Conservation (phyloP, 2,329 filamentous ascomycete genomes). For the Nakataea oryzae region DNA sequence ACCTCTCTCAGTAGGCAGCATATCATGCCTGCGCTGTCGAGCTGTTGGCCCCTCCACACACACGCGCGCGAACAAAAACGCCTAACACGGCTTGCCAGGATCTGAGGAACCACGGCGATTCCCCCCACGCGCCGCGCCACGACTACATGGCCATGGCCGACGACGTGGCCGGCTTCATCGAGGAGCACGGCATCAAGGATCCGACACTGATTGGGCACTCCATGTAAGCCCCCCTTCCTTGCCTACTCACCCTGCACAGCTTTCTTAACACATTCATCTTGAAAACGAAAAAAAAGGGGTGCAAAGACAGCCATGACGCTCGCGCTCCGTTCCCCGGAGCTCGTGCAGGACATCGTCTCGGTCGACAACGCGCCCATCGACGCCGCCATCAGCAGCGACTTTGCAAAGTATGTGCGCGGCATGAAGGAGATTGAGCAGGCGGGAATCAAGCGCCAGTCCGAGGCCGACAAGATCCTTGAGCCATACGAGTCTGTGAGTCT, state of each 20-base stretch:
- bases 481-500: constrained; percentile 53
- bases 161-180: constrained; percentile 72
- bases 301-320: constrained; percentile 89
- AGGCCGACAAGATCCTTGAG: constrained; percentile 71
- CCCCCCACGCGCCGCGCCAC: constrained; percentile 65
- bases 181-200: constrained; percentile 56
- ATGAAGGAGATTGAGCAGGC: constrained; percentile 74
- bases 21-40: no score
- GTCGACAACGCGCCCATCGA: constrained; percentile 92
- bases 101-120: constrained; percentile 86
- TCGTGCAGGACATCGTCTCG: constrained; percentile 62
- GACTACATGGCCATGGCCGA: constrained; percentile 75
- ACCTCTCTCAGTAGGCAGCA: neutral
- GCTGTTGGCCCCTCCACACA: no score
- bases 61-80: no score
- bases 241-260: neutral
- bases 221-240: constrained; percentile 50
- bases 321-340: constrained; percentile 58
- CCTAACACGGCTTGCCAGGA: no score
- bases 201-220: constrained; percentile 84
- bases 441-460: constrained; percentile 55
- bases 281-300: constrained; percentile 42
- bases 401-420: constrained; percentile 68
- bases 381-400: constrained; percentile 61
- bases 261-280: neutral